These are phyloP conservation scores for Fusarium illudens DNA, from an alignment of 2,329 filamentous ascomycete genomes.

Conservation along the genomic window DNA sequence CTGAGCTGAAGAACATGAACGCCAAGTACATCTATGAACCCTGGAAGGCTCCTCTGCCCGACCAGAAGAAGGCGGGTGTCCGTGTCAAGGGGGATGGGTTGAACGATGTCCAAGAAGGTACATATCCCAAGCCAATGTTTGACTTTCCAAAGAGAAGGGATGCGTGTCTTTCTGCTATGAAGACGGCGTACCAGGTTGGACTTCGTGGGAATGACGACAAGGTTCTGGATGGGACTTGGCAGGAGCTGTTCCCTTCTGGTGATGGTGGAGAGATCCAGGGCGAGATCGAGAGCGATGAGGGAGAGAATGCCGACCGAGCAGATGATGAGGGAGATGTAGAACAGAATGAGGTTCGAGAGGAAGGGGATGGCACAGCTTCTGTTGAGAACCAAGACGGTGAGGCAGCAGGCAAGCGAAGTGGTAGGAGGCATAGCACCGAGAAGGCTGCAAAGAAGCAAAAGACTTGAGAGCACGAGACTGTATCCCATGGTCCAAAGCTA, in stretches of 20 bases:
- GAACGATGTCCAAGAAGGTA: conserved; percentile 51
- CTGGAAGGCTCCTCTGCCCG: conserved; percentile 74
- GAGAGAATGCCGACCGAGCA: conserved; percentile 46
- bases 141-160: conserved; percentile 72
- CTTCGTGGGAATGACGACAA: conserved; percentile 70
- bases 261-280: conserved; percentile 53
- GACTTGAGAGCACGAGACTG: conserved; percentile 2
- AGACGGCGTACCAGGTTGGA: conserved; percentile 72
- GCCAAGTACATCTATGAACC: conserved; percentile 82
- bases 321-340: conserved; percentile 37
- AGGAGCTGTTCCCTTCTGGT: conserved; percentile 53
- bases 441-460: conserved; percentile 42
- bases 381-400: conserved; percentile 2
- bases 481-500: neutral
- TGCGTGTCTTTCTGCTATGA: conserved; percentile 73
- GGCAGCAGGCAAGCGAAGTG: conserved; percentile 37
- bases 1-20: conserved; percentile 69
- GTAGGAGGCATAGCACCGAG: conserved; percentile 16
- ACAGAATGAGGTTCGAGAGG: conserved; percentile 27
- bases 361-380: conserved; percentile 25
- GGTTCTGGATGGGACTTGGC: conserved; percentile 69
- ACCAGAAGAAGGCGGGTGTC: conserved; percentile 75
- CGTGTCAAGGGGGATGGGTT: conserved; percentile 64
- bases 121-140: conserved; percentile 81
- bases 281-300: conserved; percentile 46